Evolutionary conservation across 2,329 filamentous ascomycete species (phyloP), one percentile per base, ranked within the genome.

Genomic region (Penicillium hordei): DNA sequence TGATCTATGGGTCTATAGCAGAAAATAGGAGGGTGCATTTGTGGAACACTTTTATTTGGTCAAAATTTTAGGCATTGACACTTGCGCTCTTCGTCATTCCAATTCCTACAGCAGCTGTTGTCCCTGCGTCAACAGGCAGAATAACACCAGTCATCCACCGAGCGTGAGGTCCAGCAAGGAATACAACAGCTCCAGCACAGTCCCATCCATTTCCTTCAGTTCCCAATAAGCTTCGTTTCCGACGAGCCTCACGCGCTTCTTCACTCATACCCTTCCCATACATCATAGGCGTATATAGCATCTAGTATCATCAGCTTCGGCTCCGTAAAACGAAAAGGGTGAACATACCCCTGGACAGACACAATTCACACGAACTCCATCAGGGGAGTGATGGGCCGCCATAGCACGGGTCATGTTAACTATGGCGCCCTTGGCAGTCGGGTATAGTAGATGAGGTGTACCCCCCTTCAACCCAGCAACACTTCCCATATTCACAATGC

Each of bases 251-350:
- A 45, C 82, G 70, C 2, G 77, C 79, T 57, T 81, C 79, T 4
- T 81, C 76, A 3, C 67, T 78, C 81, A 83, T 83, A 0, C 80
- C 79, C 2, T 69, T 67, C 0, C 74, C 75, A 58, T 80, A 82
- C 78, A 83, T 82, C 80, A 84, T 82, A 0, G 82, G 81, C 1
- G 81, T 84, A 59, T 82, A 83, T 1, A 83, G 70, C 81, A 83
- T 78, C 62, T 61, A 48, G 21, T 25, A 27, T 13, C 39, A 10
- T 23, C 29, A 52, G 29, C 10, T 6, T 29, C 34, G 3, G 12
- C 10, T 38, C 15, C 9, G 29, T 10, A 12, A 4, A 21, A 10
- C 4, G 10, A 6, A 49, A 27, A 4, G 3, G 3, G 2, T 27
- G 1, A 17, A 62, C 64, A 49, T 60, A 65, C 64, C 5, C 80